Evolutionary conservation across 2,329 filamentous ascomycete species (phyloP).

Genomic region (Teratosphaeria epicoccoides): DNA sequence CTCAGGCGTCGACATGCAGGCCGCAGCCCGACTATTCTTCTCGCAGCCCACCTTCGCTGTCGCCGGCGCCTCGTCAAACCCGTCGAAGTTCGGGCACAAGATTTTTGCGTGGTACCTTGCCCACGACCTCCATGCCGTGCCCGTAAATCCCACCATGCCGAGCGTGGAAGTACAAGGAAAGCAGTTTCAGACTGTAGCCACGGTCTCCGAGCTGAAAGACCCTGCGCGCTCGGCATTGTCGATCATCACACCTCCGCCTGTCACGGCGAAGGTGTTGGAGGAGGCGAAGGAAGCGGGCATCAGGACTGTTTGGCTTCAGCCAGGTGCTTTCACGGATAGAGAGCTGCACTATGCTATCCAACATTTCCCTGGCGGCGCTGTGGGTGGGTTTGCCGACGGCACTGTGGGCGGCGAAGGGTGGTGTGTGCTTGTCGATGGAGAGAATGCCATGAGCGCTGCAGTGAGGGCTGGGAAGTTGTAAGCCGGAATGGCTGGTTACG

Average conservation of each 20-base stretch:
- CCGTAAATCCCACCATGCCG: conserved; percentile 65
- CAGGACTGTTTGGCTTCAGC: conserved; percentile 76
- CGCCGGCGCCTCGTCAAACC: conserved; percentile 77
- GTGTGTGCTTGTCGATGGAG: conserved; percentile 81
- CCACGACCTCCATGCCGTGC: conserved; percentile 65
- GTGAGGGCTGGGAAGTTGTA: conserved; percentile 18
- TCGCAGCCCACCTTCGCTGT: conserved; percentile 71
- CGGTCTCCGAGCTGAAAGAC: conserved; percentile 53
- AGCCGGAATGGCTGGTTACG: neutral
- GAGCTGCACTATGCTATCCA: conserved; percentile 58
- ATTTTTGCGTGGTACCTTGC: conserved; percentile 82
- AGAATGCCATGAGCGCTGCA: conserved; percentile 48
- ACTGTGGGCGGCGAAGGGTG: conserved; percentile 64
- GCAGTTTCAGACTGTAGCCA: conserved; percentile 54
- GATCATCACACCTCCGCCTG: conserved; percentile 74
- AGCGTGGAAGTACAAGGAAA: conserved; percentile 52
- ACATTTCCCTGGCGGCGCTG: conserved; percentile 55
- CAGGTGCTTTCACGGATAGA: conserved; percentile 72
- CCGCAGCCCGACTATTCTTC: conserved; percentile 69
- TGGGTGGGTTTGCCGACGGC: conserved; percentile 57
- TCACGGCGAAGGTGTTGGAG: conserved; percentile 62
- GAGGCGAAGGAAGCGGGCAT: conserved; percentile 68
- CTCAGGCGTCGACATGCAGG: conserved; percentile 43
- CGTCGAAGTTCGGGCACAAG: conserved; percentile 79
- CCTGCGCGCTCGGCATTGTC: conserved; percentile 66